phyloP scores from a whole-genome alignment of 2,329 filamentous ascomycete species.

The Xylaria sp. region DNA sequence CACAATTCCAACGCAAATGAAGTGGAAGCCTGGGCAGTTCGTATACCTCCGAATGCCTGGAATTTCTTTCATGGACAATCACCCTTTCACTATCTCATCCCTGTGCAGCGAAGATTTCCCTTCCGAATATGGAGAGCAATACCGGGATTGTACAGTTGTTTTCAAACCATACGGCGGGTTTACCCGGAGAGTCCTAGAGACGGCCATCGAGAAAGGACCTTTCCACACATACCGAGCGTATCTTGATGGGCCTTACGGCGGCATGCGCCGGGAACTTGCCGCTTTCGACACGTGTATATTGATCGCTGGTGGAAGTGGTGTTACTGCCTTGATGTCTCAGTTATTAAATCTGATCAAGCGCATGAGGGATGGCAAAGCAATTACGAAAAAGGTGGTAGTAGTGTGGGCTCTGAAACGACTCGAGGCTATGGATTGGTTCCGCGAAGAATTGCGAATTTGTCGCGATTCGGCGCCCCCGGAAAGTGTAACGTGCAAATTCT shows the following conservation, averaged over 20 bases:
- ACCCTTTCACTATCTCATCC: slow-evolving; percentile 94
- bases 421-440: slow-evolving; percentile 98
- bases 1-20: slow-evolving; percentile 91
- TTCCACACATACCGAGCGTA: slow-evolving; percentile 94
- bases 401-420: slow-evolving; percentile 94
- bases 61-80: slow-evolving; percentile 89
- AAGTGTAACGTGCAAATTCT: slow-evolving; percentile 93
- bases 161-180: slow-evolving; percentile 94
- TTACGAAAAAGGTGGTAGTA: slow-evolving; percentile 89
- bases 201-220: slow-evolving; percentile 84
- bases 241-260: slow-evolving; percentile 93
- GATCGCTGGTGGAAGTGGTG: slow-evolving; percentile 92
- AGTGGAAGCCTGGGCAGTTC: slow-evolving; percentile 93
- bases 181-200: slow-evolving; percentile 84
- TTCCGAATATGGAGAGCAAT: slow-evolving; percentile 88
- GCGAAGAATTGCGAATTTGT: slow-evolving; percentile 92
- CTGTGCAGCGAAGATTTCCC: slow-evolving; percentile 93
- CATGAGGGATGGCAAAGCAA: slow-evolving; percentile 93
- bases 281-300: slow-evolving; percentile 94
- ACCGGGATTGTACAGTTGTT: slow-evolving; percentile 88
- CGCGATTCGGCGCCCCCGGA: slow-evolving; percentile 88
- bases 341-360: slow-evolving; percentile 94
- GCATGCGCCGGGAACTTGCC: slow-evolving; percentile 88
- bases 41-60: slow-evolving; percentile 95
- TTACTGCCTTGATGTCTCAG: slow-evolving; percentile 92